These are phyloP conservation scores for Kalmusia sp. DNA, from an alignment of 2,329 filamentous ascomycete genomes.

Conservation along the genomic window DNA sequence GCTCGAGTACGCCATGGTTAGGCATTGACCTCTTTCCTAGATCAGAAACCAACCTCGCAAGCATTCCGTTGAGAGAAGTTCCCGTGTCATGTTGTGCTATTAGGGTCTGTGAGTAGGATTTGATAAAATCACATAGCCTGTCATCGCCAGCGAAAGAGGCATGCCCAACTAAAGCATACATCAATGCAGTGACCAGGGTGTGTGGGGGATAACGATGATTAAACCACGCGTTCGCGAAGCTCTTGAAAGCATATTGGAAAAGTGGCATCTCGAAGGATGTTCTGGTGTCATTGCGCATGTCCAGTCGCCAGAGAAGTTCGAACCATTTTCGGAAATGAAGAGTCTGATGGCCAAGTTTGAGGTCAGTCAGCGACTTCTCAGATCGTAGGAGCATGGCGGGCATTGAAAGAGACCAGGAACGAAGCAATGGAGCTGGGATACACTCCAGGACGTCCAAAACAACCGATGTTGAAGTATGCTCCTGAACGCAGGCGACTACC, in stretches of 20 bases:
- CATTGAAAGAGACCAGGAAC: slow-evolving; percentile 12
- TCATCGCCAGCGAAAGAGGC: slow-evolving; percentile 1
- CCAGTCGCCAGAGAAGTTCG: slow-evolving; percentile 24
- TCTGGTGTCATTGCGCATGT: slow-evolving; percentile 7
- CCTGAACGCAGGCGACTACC: background rate
- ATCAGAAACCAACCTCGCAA: slow-evolving; percentile 19
- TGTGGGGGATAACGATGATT: slow-evolving; percentile 1
- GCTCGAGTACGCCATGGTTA: slow-evolving; percentile 22
- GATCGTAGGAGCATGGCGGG: slow-evolving; percentile 15
- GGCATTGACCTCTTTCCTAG: slow-evolving; percentile 15
- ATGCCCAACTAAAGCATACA: slow-evolving; percentile 4
- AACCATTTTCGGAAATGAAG: slow-evolving; percentile 24
- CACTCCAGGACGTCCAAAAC: background rate
- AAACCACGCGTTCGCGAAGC: background rate
- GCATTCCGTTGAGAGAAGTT: slow-evolving; percentile 7
- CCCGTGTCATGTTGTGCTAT: slow-evolving; percentile 3
- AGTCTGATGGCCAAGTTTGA: background rate
- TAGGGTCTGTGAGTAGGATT: slow-evolving; percentile 1
- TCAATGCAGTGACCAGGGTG: slow-evolving; percentile 2
- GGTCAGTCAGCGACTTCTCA: background rate
- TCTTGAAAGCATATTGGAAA: slow-evolving; percentile 10
- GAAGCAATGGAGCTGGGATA: background rate
- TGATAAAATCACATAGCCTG: slow-evolving; percentile 2
- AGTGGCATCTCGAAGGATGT: background rate
- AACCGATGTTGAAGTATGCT: background rate